A percentile compares a stretch with the other conserved stretches of the same genome.
These are phyloP conservation scores for Phytophthora multivora DNA, from an alignment of 352 stramenopile genomes.

Conservation along the genomic window DNA sequence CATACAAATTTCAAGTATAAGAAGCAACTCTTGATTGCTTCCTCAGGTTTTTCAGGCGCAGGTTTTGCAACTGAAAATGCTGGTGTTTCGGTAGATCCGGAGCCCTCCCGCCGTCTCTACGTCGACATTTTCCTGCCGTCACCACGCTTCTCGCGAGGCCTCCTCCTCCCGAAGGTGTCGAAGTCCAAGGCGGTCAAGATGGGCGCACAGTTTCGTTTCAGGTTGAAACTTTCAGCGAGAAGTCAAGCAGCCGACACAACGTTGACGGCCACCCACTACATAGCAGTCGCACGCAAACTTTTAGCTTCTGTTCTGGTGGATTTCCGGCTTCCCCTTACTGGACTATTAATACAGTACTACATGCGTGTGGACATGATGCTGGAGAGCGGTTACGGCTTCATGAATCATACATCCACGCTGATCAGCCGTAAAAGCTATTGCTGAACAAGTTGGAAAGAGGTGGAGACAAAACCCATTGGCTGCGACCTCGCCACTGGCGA, in stretches of 20 bases:
- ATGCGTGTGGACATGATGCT: too few species aligned
- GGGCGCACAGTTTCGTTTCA: not conserved
- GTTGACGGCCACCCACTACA: constrained; percentile 9
- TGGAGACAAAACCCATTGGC: too few species aligned
- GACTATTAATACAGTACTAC: too few species aligned
- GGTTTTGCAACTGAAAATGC: not conserved
- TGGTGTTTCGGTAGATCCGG: not conserved
- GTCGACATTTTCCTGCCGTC: constrained; percentile 9
- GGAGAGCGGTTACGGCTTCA: too few species aligned
- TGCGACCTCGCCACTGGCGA: too few species aligned
- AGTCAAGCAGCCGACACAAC: not conserved
- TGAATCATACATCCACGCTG: too few species aligned
- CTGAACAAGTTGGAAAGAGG: too few species aligned
- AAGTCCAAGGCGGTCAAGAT: too few species aligned
- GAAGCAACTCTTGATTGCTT: not conserved
- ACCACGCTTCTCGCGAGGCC: not conserved
- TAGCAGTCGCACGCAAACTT: too few species aligned
- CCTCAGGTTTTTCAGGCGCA: not conserved
- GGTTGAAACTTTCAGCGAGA: not conserved
- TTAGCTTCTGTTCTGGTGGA: too few species aligned
- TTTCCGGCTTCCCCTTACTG: too few species aligned
- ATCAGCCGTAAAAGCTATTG: too few species aligned
- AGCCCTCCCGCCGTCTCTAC: not conserved
- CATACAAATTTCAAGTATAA: constrained; percentile 16
- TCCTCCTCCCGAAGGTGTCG: not conserved